Evolutionary conservation across 2,329 filamentous ascomycete species (phyloP), one percentile per base, ranked within the genome.

Genomic region (Dactylellina haptotyla): DNA sequence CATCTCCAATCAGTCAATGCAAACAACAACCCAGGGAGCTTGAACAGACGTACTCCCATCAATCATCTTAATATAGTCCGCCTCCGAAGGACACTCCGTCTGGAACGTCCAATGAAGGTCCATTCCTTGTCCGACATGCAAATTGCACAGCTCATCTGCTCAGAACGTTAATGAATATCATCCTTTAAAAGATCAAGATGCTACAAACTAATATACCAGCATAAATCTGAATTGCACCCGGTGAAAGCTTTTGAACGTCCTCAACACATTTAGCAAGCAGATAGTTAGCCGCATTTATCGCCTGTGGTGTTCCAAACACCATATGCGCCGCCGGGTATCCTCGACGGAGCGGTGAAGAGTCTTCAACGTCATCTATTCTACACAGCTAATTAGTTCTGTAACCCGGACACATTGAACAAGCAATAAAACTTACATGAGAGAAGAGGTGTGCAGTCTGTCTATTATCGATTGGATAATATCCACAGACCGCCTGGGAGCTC

Each of bases 341-440:
- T 28, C 59, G 30, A 1, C 59, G 20, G 12, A 64, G 26, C 9
- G 48, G 12, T 2, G 59, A 64, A 25, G 32, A 18, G 34, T 64
- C 59, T 54, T 64, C 59, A 23, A 64, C 54, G n/a, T 64, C 59
- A n/a, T 64, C 59, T n/a, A 64, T 64, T 1, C n/a, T n/a, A n/a
- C n/a, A n/a, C n/a, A n/a, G n/a, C n/a, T n/a, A n/a, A n/a, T n/a
- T n/a, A n/a, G n/a, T n/a, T n/a, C n/a, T n/a, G n/a, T n/a, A n/a
- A n/a, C n/a, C n/a, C n/a, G n/a, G n/a, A n/a, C n/a, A n/a, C n/a
- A n/a, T n/a, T n/a, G n/a, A n/a, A n/a, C n/a, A n/a, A n/a, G n/a
- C n/a, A n/a, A n/a, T n/a, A n/a, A n/a, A n/a, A n/a, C n/a, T n/a
- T n/a, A n/a, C n/a, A 67, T 25, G 3, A 59, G 26, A n/a, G 45